A percentile compares a stretch with the other conserved stretches of the same genome.
Evolutionary conservation across 225 moss, liverwort and hornwort genomes (phyloP).

Genomic region (Physcomitrellopsis africana): DNA sequence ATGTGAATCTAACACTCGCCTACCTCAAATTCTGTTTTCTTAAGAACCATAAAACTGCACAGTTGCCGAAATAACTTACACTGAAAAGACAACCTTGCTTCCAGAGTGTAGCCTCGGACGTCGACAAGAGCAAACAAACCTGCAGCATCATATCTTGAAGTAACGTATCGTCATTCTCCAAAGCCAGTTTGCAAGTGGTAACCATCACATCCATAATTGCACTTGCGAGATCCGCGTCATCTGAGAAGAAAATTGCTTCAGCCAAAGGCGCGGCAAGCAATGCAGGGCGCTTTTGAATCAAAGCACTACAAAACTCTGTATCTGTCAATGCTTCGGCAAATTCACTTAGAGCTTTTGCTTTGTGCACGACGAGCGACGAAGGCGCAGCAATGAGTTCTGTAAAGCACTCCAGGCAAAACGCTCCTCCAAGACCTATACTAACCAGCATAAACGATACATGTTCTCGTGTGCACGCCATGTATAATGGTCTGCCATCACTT

Average conservation of each 20-base stretch:
- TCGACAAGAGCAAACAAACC: slow-evolving; percentile 53
- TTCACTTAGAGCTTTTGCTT: slow-evolving; percentile 56
- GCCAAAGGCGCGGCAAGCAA: slow-evolving; percentile 61
- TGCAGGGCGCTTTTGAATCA: slow-evolving; percentile 53
- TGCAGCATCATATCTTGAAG: slow-evolving; percentile 68
- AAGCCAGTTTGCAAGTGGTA: slow-evolving; percentile 48
- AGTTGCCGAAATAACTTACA: slow-evolving; percentile 47
- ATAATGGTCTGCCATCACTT: slow-evolving; percentile 21
- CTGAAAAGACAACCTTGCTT: slow-evolving; percentile 54
- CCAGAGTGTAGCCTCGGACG: slow-evolving; percentile 50
- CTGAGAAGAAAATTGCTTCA: slow-evolving; percentile 60
- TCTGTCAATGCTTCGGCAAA: slow-evolving; percentile 57
- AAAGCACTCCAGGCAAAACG: slow-evolving; percentile 72
- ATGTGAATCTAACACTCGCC: not conserved
- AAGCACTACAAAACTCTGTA: slow-evolving; percentile 44
- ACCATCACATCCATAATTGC: slow-evolving; percentile 54
- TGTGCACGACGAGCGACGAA: slow-evolving; percentile 60
- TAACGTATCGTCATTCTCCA: slow-evolving; percentile 40
- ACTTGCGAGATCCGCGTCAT: slow-evolving; percentile 52
- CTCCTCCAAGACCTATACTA: slow-evolving; percentile 35
- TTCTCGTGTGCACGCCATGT: slow-evolving; percentile 39
- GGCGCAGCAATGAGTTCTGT: slow-evolving; percentile 55
- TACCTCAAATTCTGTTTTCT: slow-evolving; percentile 1
- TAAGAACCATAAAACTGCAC: not conserved
- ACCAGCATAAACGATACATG: slow-evolving; percentile 45